These are phyloP conservation scores for Soucietia sequanensis DNA, from an alignment of 805 yeast genomes.

Conservation along the genomic window DNA sequence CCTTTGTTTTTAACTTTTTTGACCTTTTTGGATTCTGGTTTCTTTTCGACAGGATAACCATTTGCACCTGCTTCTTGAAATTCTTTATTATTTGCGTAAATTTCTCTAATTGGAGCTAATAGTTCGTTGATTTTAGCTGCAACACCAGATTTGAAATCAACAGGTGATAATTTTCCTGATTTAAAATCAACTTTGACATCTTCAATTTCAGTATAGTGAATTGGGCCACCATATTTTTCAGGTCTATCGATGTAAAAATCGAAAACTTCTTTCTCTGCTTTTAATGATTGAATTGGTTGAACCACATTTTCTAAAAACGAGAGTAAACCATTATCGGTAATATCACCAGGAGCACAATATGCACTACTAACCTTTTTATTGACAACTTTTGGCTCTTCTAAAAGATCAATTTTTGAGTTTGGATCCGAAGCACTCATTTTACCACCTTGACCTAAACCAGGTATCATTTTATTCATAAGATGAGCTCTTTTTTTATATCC, in stretches of 20 bases:
- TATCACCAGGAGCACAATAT: constrained; percentile 89
- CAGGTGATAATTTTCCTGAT: constrained; percentile 78
- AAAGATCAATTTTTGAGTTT: constrained; percentile 89
- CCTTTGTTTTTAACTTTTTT: constrained; percentile 87
- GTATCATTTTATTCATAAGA: constrained; percentile 98
- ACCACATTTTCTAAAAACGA: constrained; percentile 83
- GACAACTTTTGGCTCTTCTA: constrained; percentile 85
- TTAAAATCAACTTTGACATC: constrained; percentile 71
- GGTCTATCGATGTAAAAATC: constrained; percentile 82
- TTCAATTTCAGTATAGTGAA: constrained; percentile 66
- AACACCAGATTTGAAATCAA: constrained; percentile 91
- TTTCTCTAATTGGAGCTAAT: constrained; percentile 81
- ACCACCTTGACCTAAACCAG: constrained; percentile 95
- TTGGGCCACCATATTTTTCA: constrained; percentile 95
- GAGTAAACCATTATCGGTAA: constrained; percentile 86
- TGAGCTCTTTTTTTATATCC: constrained; percentile 98
- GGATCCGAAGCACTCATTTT: constrained; percentile 99
- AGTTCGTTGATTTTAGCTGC: constrained; percentile 78
- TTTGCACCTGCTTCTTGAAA: constrained; percentile 70
- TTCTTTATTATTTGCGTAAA: constrained; percentile 57
- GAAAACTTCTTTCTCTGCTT: constrained; percentile 53
- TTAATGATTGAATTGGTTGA: constrained; percentile 81
- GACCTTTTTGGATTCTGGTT: constrained; percentile 62
- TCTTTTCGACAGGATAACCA: constrained; percentile 81
- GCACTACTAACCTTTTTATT: constrained; percentile 91